Base-by-base conservation (phyloP, 352 stramenopile species). In the Pilasporangium apinafurcum region DNA sequence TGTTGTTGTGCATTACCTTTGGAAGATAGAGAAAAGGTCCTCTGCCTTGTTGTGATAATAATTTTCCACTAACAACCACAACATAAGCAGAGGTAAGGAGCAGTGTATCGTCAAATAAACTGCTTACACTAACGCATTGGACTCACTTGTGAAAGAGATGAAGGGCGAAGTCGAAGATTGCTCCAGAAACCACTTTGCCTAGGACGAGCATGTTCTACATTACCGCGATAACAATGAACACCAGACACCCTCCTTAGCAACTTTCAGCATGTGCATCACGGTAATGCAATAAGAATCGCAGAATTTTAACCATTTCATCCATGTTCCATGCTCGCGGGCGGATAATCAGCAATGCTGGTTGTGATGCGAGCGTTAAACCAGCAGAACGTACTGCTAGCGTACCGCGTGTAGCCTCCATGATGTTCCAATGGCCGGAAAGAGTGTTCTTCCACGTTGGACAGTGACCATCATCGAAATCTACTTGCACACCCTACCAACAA, bases 91-190 rank as follows among this genome's bases (percentile, higher is more conserved):
- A 16, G 7, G 37, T 21, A 27, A 14, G n/a, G 35, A 39, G 31
- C 40, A 35, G 16, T 29, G 13, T 17, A n/a, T n/a, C n/a, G 16
- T 36, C 28, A 26, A 26, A 29, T 12, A 27, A 26, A 18, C 22
- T 8, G n/a, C n/a, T 30, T 29, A 24, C 8, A 27, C 8, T 17
- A 9, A 43, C n/a, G 4, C 12, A 34, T 16, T 18, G 5, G 0
- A 32, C 55, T 27, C 62, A 83, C 75, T 98, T 98, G 66, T 98
- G 92, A 68, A 96, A 98, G 42, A 98, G 84, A 62, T 97, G 96
- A 27, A 98, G 33, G 8, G 68, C 88, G 77, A 98, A 98, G 65
- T 98, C 95, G 66, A 98, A 96, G 13, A 98, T 58, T 17, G 85
- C 77, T 27, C 88, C 93, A 8, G 85, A 87, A 1, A 96, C 70